Percentiles rank a stretch among this genome's conserved stretches.
phyloP scores from a whole-genome alignment of 2,329 filamentous ascomycete genomes.

The Chrysosphaeria jannelii region DNA sequence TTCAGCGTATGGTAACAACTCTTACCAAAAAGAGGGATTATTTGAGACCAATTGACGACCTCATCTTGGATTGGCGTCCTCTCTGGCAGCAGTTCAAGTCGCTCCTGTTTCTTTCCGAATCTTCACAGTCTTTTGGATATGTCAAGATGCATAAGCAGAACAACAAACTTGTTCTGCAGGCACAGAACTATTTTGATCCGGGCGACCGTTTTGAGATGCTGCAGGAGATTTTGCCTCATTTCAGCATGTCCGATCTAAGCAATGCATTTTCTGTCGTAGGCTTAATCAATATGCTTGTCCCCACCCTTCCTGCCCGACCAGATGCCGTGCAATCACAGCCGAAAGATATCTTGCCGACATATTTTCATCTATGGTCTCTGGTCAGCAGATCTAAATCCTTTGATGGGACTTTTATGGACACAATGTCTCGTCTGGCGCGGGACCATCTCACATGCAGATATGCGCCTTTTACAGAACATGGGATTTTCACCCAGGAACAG shows the following conservation, averaged over 20 bases:
- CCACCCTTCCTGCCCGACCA: slow-evolving; percentile 48
- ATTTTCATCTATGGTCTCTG: slow-evolving; percentile 90
- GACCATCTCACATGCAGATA: slow-evolving; percentile 51
- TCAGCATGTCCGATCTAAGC: slow-evolving; percentile 76
- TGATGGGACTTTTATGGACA: slow-evolving; percentile 66
- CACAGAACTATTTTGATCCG: slow-evolving; percentile 79
- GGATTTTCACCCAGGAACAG: slow-evolving; percentile 78
- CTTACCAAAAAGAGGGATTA: slow-evolving; percentile 96
- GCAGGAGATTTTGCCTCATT: slow-evolving; percentile 56
- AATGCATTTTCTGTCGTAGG: slow-evolving; percentile 83
- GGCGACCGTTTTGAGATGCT: slow-evolving; percentile 55
- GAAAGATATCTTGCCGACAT: slow-evolving; percentile 65
- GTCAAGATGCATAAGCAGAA: no score
- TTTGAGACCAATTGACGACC: slow-evolving; percentile 62
- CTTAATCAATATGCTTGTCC: slow-evolving; percentile 60
- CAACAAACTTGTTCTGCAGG: slow-evolving; percentile 69
- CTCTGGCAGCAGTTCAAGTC: slow-evolving; percentile 80
- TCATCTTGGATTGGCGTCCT: slow-evolving; percentile 79
- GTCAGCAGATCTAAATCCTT: slow-evolving; percentile 69
- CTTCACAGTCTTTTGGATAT: slow-evolving; percentile 20
- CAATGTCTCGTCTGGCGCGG: slow-evolving; percentile 61
- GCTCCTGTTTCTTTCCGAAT: slow-evolving; percentile 61
- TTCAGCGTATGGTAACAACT: slow-evolving; percentile 86
- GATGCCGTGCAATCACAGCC: slow-evolving; percentile 51
- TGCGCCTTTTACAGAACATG: slow-evolving; percentile 56